Evolutionary conservation across 2,329 filamentous ascomycete species (phyloP).

Genomic region (Aureobasidium lini): DNA sequence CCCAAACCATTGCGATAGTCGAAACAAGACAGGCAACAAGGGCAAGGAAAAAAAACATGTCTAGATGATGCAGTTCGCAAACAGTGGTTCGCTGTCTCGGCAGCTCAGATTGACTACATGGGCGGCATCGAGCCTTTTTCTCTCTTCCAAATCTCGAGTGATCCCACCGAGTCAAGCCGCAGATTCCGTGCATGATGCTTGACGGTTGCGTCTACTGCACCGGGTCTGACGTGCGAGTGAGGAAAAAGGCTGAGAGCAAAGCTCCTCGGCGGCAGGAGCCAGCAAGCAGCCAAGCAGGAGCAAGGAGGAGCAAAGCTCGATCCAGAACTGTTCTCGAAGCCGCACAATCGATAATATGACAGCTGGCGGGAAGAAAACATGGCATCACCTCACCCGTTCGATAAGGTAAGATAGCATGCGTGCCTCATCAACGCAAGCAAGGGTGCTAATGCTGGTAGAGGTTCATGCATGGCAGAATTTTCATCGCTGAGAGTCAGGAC

Average conservation of each 20-base stretch:
- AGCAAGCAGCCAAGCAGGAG: not conserved
- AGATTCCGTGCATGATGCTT: constrained; percentile 3
- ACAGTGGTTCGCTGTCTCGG: not conserved
- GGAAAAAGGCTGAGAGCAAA: not conserved
- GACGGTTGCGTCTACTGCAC: not conserved
- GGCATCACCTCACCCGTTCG: not conserved
- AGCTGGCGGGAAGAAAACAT: not conserved
- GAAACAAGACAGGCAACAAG: too few relatives aligned
- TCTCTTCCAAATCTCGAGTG: not conserved
- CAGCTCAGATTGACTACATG: not conserved
- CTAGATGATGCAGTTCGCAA: not conserved
- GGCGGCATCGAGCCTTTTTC: not conserved
- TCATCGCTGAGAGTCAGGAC: not conserved
- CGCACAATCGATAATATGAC: not conserved
- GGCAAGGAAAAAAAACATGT: too few relatives aligned
- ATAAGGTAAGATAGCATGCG: not conserved
- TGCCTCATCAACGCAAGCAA: not conserved
- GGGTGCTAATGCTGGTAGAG: not conserved
- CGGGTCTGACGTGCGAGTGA: not conserved
- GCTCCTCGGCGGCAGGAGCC: not conserved
- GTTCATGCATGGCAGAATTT: not conserved
- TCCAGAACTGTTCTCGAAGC: not conserved
- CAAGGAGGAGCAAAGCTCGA: not conserved
- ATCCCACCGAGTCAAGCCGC: not conserved
- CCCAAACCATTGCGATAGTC: too few relatives aligned